These are phyloP conservation scores for Yarrowia sp. DNA, from an alignment of 805 yeast genomes.

Conservation along the genomic window DNA sequence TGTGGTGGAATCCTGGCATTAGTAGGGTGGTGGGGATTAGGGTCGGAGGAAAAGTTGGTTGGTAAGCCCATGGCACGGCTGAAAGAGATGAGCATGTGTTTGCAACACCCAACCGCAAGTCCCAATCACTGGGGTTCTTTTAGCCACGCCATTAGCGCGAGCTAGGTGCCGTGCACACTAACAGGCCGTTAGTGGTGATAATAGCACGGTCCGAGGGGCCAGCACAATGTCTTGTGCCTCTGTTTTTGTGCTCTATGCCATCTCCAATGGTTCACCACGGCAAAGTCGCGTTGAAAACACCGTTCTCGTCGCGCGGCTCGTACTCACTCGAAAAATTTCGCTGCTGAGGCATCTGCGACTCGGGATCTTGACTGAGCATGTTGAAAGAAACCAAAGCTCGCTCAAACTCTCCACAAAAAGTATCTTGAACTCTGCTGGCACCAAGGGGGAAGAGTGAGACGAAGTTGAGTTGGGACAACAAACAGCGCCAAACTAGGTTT, in stretches of 20 bases:
- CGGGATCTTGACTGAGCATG: slow-evolving; percentile 26
- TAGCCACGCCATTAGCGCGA: background rate
- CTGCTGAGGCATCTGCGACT: slow-evolving; percentile 26
- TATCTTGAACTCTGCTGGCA: slow-evolving; percentile 19
- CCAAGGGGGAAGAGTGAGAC: slow-evolving; percentile 7
- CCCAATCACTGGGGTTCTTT: slow-evolving; percentile 3
- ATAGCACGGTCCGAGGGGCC: too few relatives aligned
- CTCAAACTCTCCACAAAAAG: slow-evolving; percentile 17
- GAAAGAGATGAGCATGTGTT: slow-evolving; percentile 5
- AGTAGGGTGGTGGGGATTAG: slow-evolving; percentile 1
- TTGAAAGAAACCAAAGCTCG: slow-evolving; percentile 14
- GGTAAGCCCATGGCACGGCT: slow-evolving; percentile 6
- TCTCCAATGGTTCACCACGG: too few relatives aligned
- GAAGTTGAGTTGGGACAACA: slow-evolving; percentile 20
- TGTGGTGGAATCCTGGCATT: slow-evolving; percentile 25
- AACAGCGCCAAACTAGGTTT: background rate
- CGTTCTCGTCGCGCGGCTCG: too few relatives aligned
- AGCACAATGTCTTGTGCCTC: too few relatives aligned
- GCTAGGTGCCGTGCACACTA: background rate
- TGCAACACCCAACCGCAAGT: background rate
- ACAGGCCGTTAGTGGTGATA: background rate
- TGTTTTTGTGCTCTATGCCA: too few relatives aligned
- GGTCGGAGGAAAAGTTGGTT: background rate
- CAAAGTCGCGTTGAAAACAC: too few relatives aligned
- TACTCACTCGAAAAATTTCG: slow-evolving; percentile 24